A percentile compares a stretch with the other conserved stretches of the same genome.
These are phyloP conservation scores for Penicillium pulvis DNA, from an alignment of 495 filamentous ascomycete genomes.

Conservation along the genomic window DNA sequence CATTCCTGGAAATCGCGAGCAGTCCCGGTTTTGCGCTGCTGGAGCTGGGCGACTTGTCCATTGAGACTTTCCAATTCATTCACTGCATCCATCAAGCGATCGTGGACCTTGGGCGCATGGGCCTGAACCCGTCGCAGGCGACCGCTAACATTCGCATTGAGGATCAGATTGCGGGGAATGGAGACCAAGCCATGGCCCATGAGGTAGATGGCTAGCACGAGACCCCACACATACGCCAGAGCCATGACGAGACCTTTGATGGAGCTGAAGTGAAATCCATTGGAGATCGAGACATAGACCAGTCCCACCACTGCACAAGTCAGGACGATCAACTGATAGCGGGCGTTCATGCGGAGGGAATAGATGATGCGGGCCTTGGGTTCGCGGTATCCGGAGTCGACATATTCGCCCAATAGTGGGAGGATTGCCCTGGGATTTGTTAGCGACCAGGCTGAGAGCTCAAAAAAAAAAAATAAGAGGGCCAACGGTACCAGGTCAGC, in stretches of 20 bases:
- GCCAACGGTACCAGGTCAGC: conserved; percentile 74
- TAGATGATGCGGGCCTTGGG: conserved; percentile 77
- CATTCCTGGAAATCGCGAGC: conserved; percentile 83
- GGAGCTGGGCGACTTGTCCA: conserved; percentile 72
- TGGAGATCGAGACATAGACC: conserved; percentile 80
- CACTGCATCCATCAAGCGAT: conserved; percentile 84
- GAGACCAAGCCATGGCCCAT: conserved; percentile 97
- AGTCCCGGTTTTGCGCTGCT: conserved; percentile 79
- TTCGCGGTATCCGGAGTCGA: conserved; percentile 90
- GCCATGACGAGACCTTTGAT: conserved; percentile 88
- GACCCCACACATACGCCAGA: conserved; percentile 89
- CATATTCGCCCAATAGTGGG: conserved; percentile 88
- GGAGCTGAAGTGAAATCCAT: conserved; percentile 64
- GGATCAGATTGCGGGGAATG: conserved; percentile 78
- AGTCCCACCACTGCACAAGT: conserved; percentile 69
- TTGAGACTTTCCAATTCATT: conserved; percentile 80
- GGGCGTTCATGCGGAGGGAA: conserved; percentile 80
- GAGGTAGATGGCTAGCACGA: conserved; percentile 87
- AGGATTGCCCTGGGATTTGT: conserved; percentile 71
- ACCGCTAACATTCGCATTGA: conserved; percentile 70
- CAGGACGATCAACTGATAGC: conserved; percentile 82
- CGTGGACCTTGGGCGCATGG: conserved; percentile 78
- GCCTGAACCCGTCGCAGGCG: conserved; percentile 73
- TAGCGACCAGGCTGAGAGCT: not conserved
- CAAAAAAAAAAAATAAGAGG: not conserved